phyloP scores from a whole-genome alignment of 768 basidiomycete species.

The Floccularia luteovirens region DNA sequence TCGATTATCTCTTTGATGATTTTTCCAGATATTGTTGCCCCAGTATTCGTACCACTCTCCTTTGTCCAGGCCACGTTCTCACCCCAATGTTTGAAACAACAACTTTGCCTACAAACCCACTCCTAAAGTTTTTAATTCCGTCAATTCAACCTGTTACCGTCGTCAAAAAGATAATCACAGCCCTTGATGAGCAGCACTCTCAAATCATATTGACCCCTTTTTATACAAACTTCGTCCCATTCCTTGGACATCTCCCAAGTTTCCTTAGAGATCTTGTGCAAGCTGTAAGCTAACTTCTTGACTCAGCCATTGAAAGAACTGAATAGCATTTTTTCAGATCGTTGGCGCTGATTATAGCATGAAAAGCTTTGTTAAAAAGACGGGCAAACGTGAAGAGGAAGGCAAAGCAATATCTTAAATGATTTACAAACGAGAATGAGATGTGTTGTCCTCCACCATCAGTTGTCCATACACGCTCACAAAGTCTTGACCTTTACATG shows the following conservation, averaged over 20 bases:
- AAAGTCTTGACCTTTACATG: no score
- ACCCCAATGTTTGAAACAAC: conserved; percentile 73
- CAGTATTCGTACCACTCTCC: conserved; percentile 78
- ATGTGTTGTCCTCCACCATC: background rate
- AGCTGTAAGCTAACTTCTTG: conserved; percentile 40
- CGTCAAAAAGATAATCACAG: conserved; percentile 76
- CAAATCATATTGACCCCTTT: conserved; percentile 67
- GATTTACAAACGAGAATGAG: background rate
- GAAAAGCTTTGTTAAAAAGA: conserved; percentile 59
- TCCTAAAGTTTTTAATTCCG: conserved; percentile 73
- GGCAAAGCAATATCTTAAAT: conserved; percentile 11
- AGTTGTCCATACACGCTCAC: no score
- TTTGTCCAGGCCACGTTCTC: conserved; percentile 73
- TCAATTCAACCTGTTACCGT: conserved; percentile 65
- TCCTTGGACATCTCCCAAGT: conserved; percentile 54
- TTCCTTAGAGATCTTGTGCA: conserved; percentile 69
- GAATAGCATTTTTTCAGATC: conserved; percentile 28
- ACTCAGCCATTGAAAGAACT: conserved; percentile 2
- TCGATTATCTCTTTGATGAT: conserved; percentile 2
- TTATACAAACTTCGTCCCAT: conserved; percentile 54
- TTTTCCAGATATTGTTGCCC: conserved; percentile 58
- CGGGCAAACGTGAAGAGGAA: conserved; percentile 53
- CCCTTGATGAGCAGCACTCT: conserved; percentile 76
- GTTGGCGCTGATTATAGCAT: conserved; percentile 66
- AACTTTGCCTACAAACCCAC: conserved; percentile 34